Base-by-base conservation (phyloP, 805 yeast genomes). In the Deakozyma indianensis region DNA sequence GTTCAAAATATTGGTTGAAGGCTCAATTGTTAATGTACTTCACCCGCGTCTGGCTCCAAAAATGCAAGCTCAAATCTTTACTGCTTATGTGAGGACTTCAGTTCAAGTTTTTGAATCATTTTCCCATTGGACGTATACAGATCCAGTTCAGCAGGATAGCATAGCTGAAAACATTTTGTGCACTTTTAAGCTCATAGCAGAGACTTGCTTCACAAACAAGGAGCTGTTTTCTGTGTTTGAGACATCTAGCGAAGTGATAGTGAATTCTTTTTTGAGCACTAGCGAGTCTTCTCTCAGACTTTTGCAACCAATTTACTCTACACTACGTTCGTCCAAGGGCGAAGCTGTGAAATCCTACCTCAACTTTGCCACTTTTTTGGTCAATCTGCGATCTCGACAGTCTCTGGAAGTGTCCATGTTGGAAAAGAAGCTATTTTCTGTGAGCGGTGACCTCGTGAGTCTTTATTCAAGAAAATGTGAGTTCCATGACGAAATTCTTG, bases 31-130 rank as follows among this genome's bases (percentile, higher is more conserved):
- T 4, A 32, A 32, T n/a, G 11, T 9, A 5, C 18, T 32, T 5
- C 11, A 32, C 5, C 38, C 38, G 11, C 11, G 9, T 5, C 11
- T 32, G 18, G 38, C 11, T 7, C 9, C 7, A 7, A 32, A 32
- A 32, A 14, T 32, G 11, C 38, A 32, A n/a, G 38, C 38, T 5
- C 11, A 32, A 32, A n/a, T 9, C 20, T 32, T 32, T n/a, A 32
- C 38, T 7, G 11, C 18, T 7, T 14, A 32, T 20, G 18, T n/a
- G 9, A 32, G 38, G 16, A 32, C 38, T 58, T 66, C 78, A 29
- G 61, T 83, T n/a, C 73, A 73, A 43, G 72, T 83, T 1, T 84
- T 78, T 61, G 95, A 85, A 54, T 77, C 83, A 51, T 82, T 78
- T 52, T 63, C 71, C 3, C 74, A 71, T 55, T 85, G 94, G 82